Evolutionary conservation across 2,329 filamentous ascomycete genomes (phyloP), one percentile per base, ranked within the genome.

Genomic region (Neurospora sp.): DNA sequence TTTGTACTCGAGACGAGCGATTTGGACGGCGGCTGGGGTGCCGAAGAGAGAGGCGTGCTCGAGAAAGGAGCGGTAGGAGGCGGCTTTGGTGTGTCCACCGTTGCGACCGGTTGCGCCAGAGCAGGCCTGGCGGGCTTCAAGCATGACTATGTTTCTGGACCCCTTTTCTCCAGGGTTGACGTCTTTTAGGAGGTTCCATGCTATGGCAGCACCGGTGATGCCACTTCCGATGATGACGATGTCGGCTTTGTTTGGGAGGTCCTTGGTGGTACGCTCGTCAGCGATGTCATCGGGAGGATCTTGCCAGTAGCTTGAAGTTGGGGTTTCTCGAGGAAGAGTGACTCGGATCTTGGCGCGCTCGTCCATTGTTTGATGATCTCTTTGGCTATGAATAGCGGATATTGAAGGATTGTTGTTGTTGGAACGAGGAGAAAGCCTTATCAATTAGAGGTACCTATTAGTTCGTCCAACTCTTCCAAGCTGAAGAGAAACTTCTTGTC

Each of bases 91-190:
- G 74, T 83, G 81, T 15, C 81, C 81, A 79, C 83, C 83, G 71
- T 86, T 86, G 73, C 88, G 81, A 15, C 89, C 89, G 0, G 89
- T 91, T 2, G 88, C 89, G 67, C 88, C 88, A 77, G 87, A 91
- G 73, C 87, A 89, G 6, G 87, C 86, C 76, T 89, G 86, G 71
- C 89, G 81, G 11, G 89, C 88, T 77, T 91, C 89, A 6, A 91
- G 79, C 82, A 91, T 85, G 2, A 91, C 82, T 3, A 90, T 80
- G 67, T 82, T 80, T 37, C 28, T 65, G 23, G 36, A 8, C 17
- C 33, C 10, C 65, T 6, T 46, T n/a, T 43, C n/a, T 6, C 67
- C 68, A 2, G 66, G 57, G 8, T 33, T 28, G 6, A 17, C 11
- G n/a, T 67, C 38, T 28, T 72, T 70, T 17, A 80, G 81, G 73